Percentiles rank a stretch among this genome's conserved stretches.
Conservation (phyloP, 192 early-diverging fungal species). For the Chytriomyces confervae region DNA sequence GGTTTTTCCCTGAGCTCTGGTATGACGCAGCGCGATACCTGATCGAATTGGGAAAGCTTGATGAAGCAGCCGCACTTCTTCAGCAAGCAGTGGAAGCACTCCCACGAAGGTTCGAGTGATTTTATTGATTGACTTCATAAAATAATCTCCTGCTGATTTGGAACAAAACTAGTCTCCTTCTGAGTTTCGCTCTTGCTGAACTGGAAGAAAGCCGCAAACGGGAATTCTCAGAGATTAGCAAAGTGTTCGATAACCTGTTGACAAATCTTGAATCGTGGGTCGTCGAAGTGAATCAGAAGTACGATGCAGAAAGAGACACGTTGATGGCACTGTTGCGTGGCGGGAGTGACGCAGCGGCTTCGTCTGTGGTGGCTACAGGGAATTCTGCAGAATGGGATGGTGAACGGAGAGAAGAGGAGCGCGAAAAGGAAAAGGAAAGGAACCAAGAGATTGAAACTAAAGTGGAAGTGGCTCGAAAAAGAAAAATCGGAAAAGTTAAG, state of each 20-base stretch:
- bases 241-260: conserved; percentile 52
- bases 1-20: conserved; percentile 92
- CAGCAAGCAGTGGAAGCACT: conserved; percentile 64
- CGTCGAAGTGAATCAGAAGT: conserved; percentile 43
- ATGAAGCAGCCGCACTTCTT: conserved; percentile 69
- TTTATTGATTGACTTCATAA: neutral
- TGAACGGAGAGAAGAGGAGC: conserved; percentile 54
- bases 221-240: conserved; percentile 32
- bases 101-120: conserved; percentile 64
- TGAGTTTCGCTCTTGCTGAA: conserved; percentile 58
- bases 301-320: conserved; percentile 47
- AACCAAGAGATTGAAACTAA: conserved; percentile 63
- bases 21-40: conserved; percentile 50
- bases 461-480: conserved; percentile 60
- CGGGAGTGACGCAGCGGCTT: conserved; percentile 3
- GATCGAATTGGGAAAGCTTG: conserved; percentile 41
- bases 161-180: conserved; percentile 46
- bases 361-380: conserved; percentile 8
- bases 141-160: neutral
- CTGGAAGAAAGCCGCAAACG: conserved; percentile 51
- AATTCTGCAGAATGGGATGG: conserved; percentile 55
- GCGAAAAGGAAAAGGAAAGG: conserved; percentile 61
- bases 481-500: conserved; percentile 63
- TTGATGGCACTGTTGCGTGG: conserved; percentile 38
- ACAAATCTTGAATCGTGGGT: conserved; percentile 40